These are phyloP conservation scores for Mikania micrantha DNA, from an alignment of 129 eudicot species.

Conservation along the genomic window DNA sequence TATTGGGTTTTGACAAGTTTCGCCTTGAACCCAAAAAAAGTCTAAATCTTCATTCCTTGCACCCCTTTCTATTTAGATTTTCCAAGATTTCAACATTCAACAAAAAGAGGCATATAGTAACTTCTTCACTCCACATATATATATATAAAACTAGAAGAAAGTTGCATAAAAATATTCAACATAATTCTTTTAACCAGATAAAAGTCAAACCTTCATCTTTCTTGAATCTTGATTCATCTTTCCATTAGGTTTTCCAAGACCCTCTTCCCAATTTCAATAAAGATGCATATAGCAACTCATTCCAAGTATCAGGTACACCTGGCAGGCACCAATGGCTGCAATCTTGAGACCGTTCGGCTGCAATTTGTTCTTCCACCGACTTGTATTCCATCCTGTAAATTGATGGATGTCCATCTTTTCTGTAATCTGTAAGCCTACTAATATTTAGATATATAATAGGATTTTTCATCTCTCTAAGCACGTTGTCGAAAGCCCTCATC, in stretches of 20 bases:
- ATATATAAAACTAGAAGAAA: neutral
- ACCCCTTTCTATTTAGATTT: too few relatives aligned
- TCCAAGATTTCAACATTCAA: too few relatives aligned
- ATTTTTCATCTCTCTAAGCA: slow-evolving; percentile 26
- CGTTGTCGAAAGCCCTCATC: slow-evolving; percentile 61
- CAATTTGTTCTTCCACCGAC: slow-evolving; percentile 41
- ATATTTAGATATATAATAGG: neutral
- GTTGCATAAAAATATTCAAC: neutral
- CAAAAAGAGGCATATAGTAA: neutral
- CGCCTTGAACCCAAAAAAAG: too few relatives aligned
- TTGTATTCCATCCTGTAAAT: slow-evolving; percentile 54
- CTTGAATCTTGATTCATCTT: neutral
- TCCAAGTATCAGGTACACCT: slow-evolving; percentile 96
- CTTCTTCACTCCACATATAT: neutral
- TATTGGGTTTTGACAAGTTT: too few relatives aligned
- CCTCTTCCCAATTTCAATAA: slow-evolving; percentile 51
- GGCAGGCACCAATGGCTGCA: slow-evolving; percentile 99
- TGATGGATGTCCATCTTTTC: neutral
- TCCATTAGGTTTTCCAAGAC: slow-evolving; percentile 37
- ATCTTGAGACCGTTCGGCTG: slow-evolving; percentile 58
- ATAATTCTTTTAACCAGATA: neutral
- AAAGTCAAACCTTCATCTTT: slow-evolving; percentile 8
- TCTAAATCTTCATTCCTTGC: too few relatives aligned
- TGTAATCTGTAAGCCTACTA: neutral
- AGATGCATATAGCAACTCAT: slow-evolving; percentile 78